phyloP scores from a whole-genome alignment of 805 yeast species.

The Blastobotrys chiropterorum region DNA sequence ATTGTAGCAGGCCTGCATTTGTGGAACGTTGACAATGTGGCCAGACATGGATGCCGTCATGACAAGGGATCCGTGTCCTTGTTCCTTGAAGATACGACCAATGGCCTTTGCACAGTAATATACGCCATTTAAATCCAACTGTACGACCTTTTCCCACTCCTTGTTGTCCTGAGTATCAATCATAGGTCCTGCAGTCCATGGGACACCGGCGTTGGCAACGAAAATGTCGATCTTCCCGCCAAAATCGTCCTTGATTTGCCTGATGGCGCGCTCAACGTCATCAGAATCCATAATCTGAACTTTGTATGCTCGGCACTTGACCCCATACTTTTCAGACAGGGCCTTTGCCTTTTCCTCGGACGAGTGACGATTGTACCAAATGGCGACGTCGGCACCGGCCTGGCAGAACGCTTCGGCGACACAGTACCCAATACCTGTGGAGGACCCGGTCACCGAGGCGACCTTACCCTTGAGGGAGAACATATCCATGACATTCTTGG shows the following conservation, averaged over 20 bases:
- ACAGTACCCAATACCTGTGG: constrained; percentile 76
- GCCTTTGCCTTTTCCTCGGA: constrained; percentile 57
- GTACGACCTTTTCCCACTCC: constrained; percentile 67
- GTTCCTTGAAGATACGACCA: constrained; percentile 66
- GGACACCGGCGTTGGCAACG: constrained; percentile 87
- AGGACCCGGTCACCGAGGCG: constrained; percentile 80
- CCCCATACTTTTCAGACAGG: constrained; percentile 52
- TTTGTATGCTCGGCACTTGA: constrained; percentile 58
- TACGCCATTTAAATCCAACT: constrained; percentile 72
- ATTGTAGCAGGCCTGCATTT: constrained; percentile 78
- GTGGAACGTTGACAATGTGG: constrained; percentile 80
- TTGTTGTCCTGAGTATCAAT: constrained; percentile 43
- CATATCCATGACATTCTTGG: constrained; percentile 52
- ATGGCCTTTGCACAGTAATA: constrained; percentile 71
- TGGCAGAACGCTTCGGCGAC: constrained; percentile 80
- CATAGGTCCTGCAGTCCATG: constrained; percentile 66
- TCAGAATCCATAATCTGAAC: constrained; percentile 48
- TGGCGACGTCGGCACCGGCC: constrained; percentile 80
- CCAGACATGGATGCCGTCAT: constrained; percentile 89
- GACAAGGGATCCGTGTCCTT: constrained; percentile 71
- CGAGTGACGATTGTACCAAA: constrained; percentile 58
- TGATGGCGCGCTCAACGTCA: constrained; percentile 44
- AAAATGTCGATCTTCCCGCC: constrained; percentile 68
- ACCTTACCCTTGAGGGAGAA: constrained; percentile 77
- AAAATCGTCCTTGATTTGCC: constrained; percentile 55